A percentile compares a stretch with the other conserved stretches of the same genome.
Conservation (phyloP, 1,139 yeast genomes). For the Eremothecium sinecaudum region DNA sequence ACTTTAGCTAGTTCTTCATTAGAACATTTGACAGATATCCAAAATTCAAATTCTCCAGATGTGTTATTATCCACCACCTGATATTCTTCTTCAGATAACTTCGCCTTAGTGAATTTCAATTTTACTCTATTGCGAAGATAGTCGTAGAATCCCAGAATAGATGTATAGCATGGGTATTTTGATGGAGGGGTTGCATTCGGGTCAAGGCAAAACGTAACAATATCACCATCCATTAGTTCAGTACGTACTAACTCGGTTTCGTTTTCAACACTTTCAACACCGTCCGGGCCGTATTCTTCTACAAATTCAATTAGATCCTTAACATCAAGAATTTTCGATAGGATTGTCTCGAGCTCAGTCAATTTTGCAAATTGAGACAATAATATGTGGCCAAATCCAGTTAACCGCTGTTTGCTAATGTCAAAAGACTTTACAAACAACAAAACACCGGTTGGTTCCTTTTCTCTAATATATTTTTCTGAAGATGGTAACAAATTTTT, state of each 20-base stretch:
- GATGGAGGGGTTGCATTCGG: slow-evolving; percentile 15
- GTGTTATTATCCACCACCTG: slow-evolving; percentile 33
- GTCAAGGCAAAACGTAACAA: slow-evolving; percentile 48
- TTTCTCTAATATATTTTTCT: slow-evolving; percentile 13
- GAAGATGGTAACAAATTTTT: slow-evolving; percentile 7
- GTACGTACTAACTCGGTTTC: slow-evolving; percentile 38
- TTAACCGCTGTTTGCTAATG: slow-evolving; percentile 41
- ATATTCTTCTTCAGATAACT: slow-evolving; percentile 42
- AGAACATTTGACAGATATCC: slow-evolving; percentile 56
- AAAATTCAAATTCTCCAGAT: slow-evolving; percentile 41
- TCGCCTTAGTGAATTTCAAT: slow-evolving; percentile 39
- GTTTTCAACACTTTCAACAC: slow-evolving; percentile 43
- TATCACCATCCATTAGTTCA: slow-evolving; percentile 74
- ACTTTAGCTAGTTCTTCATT: slow-evolving; percentile 52
- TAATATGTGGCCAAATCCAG: slow-evolving; percentile 56
- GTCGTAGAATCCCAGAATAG: slow-evolving; percentile 47
- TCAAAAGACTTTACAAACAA: slow-evolving; percentile 69
- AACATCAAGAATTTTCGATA: slow-evolving; percentile 38
- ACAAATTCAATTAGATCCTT: slow-evolving; percentile 38
- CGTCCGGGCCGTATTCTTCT: slow-evolving; percentile 66
- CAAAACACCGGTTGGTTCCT: slow-evolving; percentile 36
- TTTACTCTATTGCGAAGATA: slow-evolving; percentile 61
- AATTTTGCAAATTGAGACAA: slow-evolving; percentile 45
- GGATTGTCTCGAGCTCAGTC: slow-evolving; percentile 37
- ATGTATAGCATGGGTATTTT: slow-evolving; percentile 25